A percentile compares a stretch with the other conserved stretches of the same genome.
Evolutionary conservation across 2,329 filamentous ascomycete genomes (phyloP).

Genomic region (Talaromyces funiculosus): DNA sequence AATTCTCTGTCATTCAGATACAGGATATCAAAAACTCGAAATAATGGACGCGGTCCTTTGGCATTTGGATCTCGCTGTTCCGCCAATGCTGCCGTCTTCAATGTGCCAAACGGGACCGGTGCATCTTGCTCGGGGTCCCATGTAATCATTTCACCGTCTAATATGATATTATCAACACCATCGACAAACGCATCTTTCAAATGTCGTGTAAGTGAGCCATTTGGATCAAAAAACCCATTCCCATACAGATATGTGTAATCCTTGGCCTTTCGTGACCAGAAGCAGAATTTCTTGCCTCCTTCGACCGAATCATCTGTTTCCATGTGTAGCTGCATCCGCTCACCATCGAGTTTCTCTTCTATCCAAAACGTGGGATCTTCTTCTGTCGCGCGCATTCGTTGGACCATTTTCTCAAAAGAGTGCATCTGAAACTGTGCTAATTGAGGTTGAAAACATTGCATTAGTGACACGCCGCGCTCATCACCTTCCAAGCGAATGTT

Average conservation of each 20-base stretch:
- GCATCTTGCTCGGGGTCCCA: slow-evolving; percentile 86
- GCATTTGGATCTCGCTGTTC: slow-evolving; percentile 68
- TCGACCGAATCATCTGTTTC: slow-evolving; percentile 59
- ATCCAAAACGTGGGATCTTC: slow-evolving; percentile 85
- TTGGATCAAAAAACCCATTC: slow-evolving; percentile 64
- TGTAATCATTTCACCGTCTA: slow-evolving; percentile 98
- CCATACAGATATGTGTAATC: slow-evolving; percentile 96
- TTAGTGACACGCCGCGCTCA: slow-evolving; percentile 68
- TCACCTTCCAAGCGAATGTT: slow-evolving; percentile 67
- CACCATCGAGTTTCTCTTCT: slow-evolving; percentile 94
- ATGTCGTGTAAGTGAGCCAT: slow-evolving; percentile 73
- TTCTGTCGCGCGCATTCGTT: slow-evolving; percentile 58
- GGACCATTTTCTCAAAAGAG: slow-evolving; percentile 72
- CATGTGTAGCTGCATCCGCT: slow-evolving; percentile 97
- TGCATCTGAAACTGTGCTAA: slow-evolving; percentile 87
- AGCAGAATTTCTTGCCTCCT: slow-evolving; percentile 70
- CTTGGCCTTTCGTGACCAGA: slow-evolving; percentile 95
- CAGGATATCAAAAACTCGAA: slow-evolving; percentile 84
- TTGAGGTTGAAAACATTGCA: slow-evolving; percentile 96
- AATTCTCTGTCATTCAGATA: slow-evolving; percentile 77
- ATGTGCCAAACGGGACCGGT: slow-evolving; percentile 81
- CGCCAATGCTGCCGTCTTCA: slow-evolving; percentile 82
- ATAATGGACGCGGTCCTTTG: slow-evolving; percentile 67
- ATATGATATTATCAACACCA: slow-evolving; percentile 76
- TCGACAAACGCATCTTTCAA: slow-evolving; percentile 69